Evolutionary conservation across 1,139 yeast genomes (phyloP), one percentile per base, ranked within the genome.

Genomic region (Meyerozyma smithsonii): DNA sequence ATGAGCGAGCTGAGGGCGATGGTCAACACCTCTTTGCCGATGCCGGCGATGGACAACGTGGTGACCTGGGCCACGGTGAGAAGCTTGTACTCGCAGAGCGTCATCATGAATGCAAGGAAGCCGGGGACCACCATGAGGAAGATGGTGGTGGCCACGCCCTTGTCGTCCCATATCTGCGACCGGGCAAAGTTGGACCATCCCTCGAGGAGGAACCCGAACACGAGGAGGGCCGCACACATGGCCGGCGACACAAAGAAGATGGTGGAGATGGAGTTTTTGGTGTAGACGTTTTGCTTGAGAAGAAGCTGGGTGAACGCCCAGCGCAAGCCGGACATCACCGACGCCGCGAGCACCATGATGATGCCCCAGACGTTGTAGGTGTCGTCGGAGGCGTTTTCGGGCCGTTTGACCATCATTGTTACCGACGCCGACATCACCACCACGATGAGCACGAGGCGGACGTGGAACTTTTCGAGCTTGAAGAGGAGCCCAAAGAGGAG

Each of bases 251-350:
- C 64, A 52, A 85, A 86, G 53, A 85, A 74, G 37, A 92, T 88
- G 4, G 97, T 88, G 36, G 83, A 71, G 21, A 92, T 77, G 3
- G 97, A 95, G 54, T 89, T 88, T 28, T 69, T 62, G 17, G 82
- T 80, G 48, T 74, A 69, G 20, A 69, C 69, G 51, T 81, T 79
- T 41, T 70, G 73, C 49, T 79, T 81, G 42, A 92, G 66, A 14
- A 90, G 70, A 21, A 92, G 60, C 58, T 92, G 97, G 3, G 97
- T 89, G 49, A 89, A 77, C 1, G 96, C 90, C 98, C 98, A 92
- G 49, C 98, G 74, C 39, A 92, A 66, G 1, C 98, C 98, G 17
- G 95, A 84, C 63, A 88, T 74, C 57, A 84, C 73, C 4, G 95
- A 79, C 4, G 96, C 92, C 2, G 78, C 61, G 23, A 92, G 61